Conservation (phyloP, 108 stramenopile species). For the Aurantiochytrium sp. region DNA sequence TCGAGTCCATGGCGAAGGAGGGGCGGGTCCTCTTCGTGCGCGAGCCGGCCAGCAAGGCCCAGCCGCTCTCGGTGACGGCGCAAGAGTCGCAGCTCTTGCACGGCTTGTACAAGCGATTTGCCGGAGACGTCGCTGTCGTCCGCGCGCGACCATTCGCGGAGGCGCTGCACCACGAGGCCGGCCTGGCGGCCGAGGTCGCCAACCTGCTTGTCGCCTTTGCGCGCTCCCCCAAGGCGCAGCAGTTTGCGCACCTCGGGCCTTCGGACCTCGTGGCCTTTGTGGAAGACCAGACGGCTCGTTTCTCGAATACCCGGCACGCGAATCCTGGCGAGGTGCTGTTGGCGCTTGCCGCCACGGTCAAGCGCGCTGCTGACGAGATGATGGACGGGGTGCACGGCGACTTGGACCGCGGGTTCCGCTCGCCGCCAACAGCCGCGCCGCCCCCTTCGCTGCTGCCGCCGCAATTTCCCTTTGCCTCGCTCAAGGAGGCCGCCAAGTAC, state of each 20-base stretch:
- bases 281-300: neutral
- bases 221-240: neutral
- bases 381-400: no score
- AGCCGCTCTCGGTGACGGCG: neutral
- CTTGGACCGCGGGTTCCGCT: neutral
- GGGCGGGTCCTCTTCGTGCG: neutral
- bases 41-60: neutral
- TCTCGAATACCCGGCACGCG: neutral
- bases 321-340: neutral
- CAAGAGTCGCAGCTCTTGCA: neutral
- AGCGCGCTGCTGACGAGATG: neutral
- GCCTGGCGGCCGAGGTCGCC: neutral
- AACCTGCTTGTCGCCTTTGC: neutral
- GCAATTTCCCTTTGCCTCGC: neutral
- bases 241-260: neutral
- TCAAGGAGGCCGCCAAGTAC: neutral
- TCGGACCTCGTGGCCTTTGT: neutral
- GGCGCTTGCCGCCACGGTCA: neutral
- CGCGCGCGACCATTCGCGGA: neutral
- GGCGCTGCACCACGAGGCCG: neutral
- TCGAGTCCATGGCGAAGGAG: neutral
- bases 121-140: neutral
- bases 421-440: neutral
- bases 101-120: neutral
- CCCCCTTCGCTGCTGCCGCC: neutral